Conservation (phyloP, 148 eudicot genomes). For the Mesembryanthemum crystallinum region DNA sequence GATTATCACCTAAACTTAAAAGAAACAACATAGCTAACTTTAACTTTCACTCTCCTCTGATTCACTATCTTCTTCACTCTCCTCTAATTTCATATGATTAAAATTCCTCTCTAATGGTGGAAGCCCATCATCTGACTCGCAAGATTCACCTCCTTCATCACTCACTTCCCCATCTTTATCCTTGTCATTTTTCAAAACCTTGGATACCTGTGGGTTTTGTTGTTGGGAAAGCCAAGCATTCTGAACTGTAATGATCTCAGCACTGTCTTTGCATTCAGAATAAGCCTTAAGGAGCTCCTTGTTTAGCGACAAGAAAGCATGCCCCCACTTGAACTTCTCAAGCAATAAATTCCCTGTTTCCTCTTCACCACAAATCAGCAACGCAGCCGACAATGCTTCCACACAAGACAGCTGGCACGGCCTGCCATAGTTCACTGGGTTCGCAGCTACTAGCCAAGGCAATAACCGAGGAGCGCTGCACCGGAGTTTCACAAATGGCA, state of each 20-base stretch:
- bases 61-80: conserved; percentile 62
- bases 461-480: conserved; percentile 85
- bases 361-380: conserved; percentile 90
- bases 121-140: conserved; percentile 85
- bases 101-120: conserved; percentile 86
- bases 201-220: conserved; percentile 37
- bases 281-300: conserved; percentile 84
- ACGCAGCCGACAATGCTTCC: conserved; percentile 91
- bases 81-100: conserved; percentile 67
- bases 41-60: conserved; percentile 61
- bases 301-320: conserved; percentile 92
- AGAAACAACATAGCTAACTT: conserved; percentile 2
- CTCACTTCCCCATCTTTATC: conserved; percentile 27
- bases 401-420: conserved; percentile 96
- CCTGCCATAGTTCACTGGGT: conserved; percentile 91
- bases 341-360: conserved; percentile 77
- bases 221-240: conserved; percentile 84
- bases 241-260: conserved; percentile 75
- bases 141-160: conserved; percentile 46
- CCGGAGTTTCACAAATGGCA: conserved; percentile 81
- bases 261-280: conserved; percentile 69
- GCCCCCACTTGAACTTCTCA: conserved; percentile 98
- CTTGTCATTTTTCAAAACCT: conserved; percentile 30
- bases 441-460: conserved; percentile 97
- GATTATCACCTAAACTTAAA: neutral